Evolutionary conservation across 2,329 filamentous ascomycete species (phyloP).

Genomic region (Fusarium ambrosium): DNA sequence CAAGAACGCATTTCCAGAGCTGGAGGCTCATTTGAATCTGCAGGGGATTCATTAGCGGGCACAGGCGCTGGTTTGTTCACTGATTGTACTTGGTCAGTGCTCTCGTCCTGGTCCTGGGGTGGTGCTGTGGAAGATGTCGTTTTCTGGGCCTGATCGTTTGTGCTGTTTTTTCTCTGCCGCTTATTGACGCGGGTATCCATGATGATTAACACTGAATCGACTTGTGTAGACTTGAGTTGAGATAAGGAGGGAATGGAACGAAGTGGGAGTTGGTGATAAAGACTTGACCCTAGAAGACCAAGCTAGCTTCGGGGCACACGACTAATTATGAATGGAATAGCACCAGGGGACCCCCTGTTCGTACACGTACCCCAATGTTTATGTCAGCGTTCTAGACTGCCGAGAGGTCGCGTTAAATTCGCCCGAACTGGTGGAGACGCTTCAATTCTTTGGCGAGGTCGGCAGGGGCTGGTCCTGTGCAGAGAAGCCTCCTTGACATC

Average conservation of each 20-base stretch:
- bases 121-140: background rate
- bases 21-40: background rate
- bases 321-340: background rate
- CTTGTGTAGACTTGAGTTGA: background rate
- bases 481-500: background rate
- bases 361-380: background rate
- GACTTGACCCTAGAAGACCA: background rate
- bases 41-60: background rate
- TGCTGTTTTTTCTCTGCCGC: background rate
- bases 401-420: background rate
- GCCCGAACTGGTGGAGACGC: background rate
- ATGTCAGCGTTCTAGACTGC: background rate
- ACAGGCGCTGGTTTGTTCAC: background rate
- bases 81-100: background rate
- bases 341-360: background rate
- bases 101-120: background rate
- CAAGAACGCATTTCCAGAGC: background rate
- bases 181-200: background rate
- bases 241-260: background rate
- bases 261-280: background rate
- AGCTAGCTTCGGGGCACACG: background rate
- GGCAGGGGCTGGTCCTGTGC: background rate
- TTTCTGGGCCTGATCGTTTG: background rate
- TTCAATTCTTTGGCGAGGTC: background rate
- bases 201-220: background rate